Conservation (phyloP, 257 asterid genomes). For the Nyctanthes arbortristis region DNA sequence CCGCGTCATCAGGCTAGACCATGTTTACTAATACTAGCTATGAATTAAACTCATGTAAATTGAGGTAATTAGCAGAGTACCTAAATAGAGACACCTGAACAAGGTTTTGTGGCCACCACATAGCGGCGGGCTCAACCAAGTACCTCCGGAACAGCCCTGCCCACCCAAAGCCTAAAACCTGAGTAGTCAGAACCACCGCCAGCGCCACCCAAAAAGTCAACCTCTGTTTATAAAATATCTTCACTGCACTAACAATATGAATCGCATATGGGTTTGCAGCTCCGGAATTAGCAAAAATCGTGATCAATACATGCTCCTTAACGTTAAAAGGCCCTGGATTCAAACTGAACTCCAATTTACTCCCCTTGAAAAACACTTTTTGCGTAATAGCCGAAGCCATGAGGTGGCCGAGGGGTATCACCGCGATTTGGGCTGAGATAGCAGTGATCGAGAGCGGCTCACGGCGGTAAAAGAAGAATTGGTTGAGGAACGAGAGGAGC, state of each 20-base stretch:
- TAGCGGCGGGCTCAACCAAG: slow-evolving; percentile 91
- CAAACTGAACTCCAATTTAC: slow-evolving; percentile 59
- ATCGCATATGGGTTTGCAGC: slow-evolving; percentile 86
- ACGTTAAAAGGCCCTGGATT: slow-evolving; percentile 78
- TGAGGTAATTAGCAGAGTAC: slow-evolving; percentile 26
- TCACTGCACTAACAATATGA: slow-evolving; percentile 80
- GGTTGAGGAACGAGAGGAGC: slow-evolving; percentile 84
- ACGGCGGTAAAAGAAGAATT: slow-evolving; percentile 88
- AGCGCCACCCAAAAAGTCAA: slow-evolving; percentile 80
- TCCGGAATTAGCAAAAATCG: slow-evolving; percentile 85
- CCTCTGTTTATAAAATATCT: slow-evolving; percentile 59
- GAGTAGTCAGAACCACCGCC: slow-evolving; percentile 78
- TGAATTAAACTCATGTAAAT: background rate
- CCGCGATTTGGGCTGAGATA: slow-evolving; percentile 89
- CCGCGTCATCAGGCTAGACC: background rate
- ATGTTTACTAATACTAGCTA: background rate
- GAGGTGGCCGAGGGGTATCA: slow-evolving; percentile 84
- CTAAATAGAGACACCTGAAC: slow-evolving; percentile 95
- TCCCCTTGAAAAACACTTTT: slow-evolving; percentile 64
- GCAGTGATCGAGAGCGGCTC: slow-evolving; percentile 81
- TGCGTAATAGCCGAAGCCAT: slow-evolving; percentile 59
- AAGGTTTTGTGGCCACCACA: slow-evolving; percentile 99
- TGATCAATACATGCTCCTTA: slow-evolving; percentile 89
- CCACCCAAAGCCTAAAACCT: slow-evolving; percentile 84
- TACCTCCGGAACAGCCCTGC: slow-evolving; percentile 84